Conservation (phyloP, 106 monocot genomes). For the Alisma plantagoaquatica region DNA sequence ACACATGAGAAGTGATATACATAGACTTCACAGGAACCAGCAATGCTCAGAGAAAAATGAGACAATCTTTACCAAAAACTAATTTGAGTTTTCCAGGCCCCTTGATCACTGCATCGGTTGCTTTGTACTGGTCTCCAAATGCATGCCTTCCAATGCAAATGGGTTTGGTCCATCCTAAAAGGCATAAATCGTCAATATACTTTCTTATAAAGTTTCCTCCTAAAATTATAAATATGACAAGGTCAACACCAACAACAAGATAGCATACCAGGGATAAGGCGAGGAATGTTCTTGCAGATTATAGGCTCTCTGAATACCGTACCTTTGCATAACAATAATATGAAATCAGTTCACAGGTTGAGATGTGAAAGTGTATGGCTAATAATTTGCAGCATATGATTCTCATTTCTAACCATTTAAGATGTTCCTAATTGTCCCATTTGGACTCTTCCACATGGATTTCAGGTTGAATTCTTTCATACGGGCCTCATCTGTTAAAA, state of each 20-base stretch:
- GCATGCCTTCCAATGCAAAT: constrained; percentile 99
- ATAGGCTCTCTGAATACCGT: constrained; percentile 98
- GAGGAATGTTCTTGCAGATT: constrained; percentile 79
- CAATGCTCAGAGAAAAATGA: too few species aligned
- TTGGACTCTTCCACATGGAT: constrained; percentile 96
- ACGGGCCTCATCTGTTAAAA: constrained; percentile 66
- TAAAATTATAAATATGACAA: too few species aligned
- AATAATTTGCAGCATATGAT: too few species aligned
- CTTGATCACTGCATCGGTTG: constrained; percentile 71
- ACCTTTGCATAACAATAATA: too few species aligned
- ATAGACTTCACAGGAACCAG: too few species aligned
- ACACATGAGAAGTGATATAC: too few species aligned
- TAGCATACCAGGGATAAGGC: constrained; percentile 74
- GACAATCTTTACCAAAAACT: constrained; percentile 55
- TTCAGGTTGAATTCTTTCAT: constrained; percentile 85
- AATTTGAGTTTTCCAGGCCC: constrained; percentile 91
- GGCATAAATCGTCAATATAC: too few species aligned
- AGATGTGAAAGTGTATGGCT: too few species aligned
- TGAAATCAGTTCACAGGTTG: too few species aligned
- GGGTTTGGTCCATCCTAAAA: constrained; percentile 81
- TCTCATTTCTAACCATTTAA: constrained; percentile 65
- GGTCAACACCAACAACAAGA: too few species aligned
- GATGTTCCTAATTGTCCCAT: constrained; percentile 94
- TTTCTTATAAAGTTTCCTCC: too few species aligned
- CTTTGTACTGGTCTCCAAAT: constrained; percentile 93